Evolutionary conservation across 345 rosid species (phyloP), one percentile per base, ranked within the genome.

Genomic region (Camelina neglecta): DNA sequence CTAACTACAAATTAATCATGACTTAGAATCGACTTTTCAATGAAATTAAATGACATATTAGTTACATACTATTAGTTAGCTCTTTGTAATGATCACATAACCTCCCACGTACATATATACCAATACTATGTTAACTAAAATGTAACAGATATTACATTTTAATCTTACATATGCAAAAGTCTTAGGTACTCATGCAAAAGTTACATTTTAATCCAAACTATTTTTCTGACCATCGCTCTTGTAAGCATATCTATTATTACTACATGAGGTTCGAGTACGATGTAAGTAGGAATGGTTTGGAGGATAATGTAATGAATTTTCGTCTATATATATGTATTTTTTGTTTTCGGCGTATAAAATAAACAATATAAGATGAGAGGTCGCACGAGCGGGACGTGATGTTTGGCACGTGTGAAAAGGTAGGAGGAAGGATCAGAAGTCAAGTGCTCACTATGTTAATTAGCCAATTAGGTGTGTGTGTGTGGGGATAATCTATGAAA

Each of bases 341-440:
- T 13, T 58, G 3, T n/a, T 16, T 26, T n/a, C 23, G n/a, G 35
- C 39, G 23, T 50, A 35, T 24, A 2, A 39, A 13, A 18, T 36
- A 8, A 39, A 21, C 13, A 45, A 45, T 47, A 71, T 44, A 59
- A 76, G 36, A 67, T 63, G 39, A 7, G 62, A 45, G 57, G 4
- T 47, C 73, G 79, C 88, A 82, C 85, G 55, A 18, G 71, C 77
- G 83, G 63, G 16, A 31, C n/a, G 8, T 35, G 64, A 35, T 56
- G 41, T 60, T 78, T 58, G 76, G 69, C 50, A 82, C 49, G 48
- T 51, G 83, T 44, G 45, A 48, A 48, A 76, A 11, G 33, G 58
- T 53, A 15, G 18, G 69, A 55, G 31, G 50, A 76, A 11, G 5
- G 51, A 64, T 74, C 59, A 24, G 60, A 66, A 66, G 60, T 58